Evolutionary conservation across 2,329 filamentous ascomycete species (phyloP).

Genomic region (Aspergillus sp.): DNA sequence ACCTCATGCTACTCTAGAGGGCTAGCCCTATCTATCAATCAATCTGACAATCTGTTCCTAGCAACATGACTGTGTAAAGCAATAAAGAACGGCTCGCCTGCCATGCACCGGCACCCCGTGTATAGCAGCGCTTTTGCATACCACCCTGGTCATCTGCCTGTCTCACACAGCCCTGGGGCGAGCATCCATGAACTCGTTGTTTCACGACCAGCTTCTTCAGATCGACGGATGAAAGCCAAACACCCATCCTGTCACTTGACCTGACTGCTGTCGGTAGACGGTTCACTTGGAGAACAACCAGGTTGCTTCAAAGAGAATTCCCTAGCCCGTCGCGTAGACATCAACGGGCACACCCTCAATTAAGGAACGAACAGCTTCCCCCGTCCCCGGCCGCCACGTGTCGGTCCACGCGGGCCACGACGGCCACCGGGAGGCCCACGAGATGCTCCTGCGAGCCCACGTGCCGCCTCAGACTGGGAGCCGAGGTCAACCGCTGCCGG

Average conservation of each 20-base stretch:
- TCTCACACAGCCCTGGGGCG: too few relatives aligned
- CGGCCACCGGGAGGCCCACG: conserved; percentile 25
- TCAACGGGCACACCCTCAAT: conserved; percentile 13
- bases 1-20: too few relatives aligned
- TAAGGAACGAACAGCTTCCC: conserved; percentile 39
- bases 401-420: conserved; percentile 24
- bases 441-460: conserved; percentile 25
- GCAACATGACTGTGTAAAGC: too few relatives aligned
- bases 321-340: conserved; percentile 16
- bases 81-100: too few relatives aligned
- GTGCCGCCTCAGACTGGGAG: conserved; percentile 24
- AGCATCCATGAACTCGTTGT: too few relatives aligned
- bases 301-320: conserved; percentile 5
- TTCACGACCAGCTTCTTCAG: too few relatives aligned
- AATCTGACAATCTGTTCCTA: too few relatives aligned
- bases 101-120: too few relatives aligned
- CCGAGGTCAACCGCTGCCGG: conserved; percentile 22
- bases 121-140: too few relatives aligned
- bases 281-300: not conserved
- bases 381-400: conserved; percentile 31
- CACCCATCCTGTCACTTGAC: too few relatives aligned
- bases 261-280: not conserved
- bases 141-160: too few relatives aligned
- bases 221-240: too few relatives aligned
- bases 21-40: not conserved